Conservation (phyloP, 768 basidiomycete species). For the Boletus edulis region DNA sequence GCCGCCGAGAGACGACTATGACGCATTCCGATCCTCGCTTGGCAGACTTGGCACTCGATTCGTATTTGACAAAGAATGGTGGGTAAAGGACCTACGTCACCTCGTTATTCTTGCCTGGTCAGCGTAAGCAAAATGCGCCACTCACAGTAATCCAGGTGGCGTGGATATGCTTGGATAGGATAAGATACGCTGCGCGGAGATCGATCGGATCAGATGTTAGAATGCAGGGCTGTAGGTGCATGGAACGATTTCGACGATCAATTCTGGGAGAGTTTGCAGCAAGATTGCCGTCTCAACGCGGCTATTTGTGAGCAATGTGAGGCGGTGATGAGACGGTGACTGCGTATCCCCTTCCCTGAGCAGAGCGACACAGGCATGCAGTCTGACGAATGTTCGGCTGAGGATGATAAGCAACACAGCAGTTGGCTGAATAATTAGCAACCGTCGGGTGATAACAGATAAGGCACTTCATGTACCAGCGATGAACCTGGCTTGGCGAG, state of each 20-base stretch:
- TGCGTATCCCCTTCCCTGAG: not conserved
- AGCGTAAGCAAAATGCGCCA: not conserved
- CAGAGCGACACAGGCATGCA: not conserved
- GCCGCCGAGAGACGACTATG: constrained; percentile 6
- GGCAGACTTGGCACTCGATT: not conserved
- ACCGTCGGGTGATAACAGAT: not conserved
- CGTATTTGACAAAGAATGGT: not conserved
- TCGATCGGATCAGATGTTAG: constrained; percentile 21
- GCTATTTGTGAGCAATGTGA: not conserved
- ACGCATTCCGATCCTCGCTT: constrained; percentile 1
- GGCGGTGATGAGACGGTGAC: not conserved
- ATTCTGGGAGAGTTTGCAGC: not conserved
- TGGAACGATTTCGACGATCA: not conserved
- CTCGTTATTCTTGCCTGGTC: constrained; percentile 8
- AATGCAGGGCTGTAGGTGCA: not conserved
- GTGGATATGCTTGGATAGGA: constrained; percentile 4
- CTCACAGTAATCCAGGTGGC: constrained; percentile 10
- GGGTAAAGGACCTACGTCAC: constrained; percentile 26
- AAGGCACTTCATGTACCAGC: not conserved
- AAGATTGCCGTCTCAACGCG: not conserved
- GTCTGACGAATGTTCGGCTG: not conserved
- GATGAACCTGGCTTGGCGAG: not conserved
- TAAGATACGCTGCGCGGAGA: constrained; percentile 10
- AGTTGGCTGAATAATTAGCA: not conserved
- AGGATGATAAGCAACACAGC: constrained; percentile 1